phyloP scores from a whole-genome alignment of 805 yeast genomes.

The Phaffomyces antillensis region DNA sequence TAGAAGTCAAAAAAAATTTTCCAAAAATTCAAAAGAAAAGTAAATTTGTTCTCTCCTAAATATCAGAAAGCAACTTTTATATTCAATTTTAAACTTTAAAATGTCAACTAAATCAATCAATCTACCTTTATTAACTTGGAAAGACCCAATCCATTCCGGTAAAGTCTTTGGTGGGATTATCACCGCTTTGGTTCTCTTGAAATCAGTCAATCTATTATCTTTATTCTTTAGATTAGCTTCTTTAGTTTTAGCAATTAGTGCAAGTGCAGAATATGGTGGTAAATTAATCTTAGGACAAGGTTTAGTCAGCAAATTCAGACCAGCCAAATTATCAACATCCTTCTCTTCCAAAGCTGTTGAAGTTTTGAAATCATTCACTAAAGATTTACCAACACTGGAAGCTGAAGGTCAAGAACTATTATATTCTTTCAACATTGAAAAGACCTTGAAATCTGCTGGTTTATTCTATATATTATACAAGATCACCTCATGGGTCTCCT shows the following conservation, averaged over 20 bases:
- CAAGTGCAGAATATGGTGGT: constrained; percentile 71
- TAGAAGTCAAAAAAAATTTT: too few species aligned
- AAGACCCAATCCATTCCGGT: constrained; percentile 69
- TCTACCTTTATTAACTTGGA: constrained; percentile 57
- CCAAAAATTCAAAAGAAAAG: too few species aligned
- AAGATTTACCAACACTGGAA: constrained; percentile 45
- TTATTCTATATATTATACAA: constrained; percentile 57
- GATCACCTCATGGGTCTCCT: constrained; percentile 67
- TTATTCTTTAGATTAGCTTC: constrained; percentile 54
- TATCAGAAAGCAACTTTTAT: too few species aligned
- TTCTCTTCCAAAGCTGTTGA: constrained; percentile 33
- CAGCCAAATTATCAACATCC: constrained; percentile 37
- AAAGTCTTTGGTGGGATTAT: constrained; percentile 64
- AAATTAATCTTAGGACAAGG: constrained; percentile 71
- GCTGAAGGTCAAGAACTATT: constrained; percentile 45
- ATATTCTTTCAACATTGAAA: constrained; percentile 63
- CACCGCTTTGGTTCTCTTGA: constrained; percentile 46
- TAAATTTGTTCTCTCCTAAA: too few species aligned
- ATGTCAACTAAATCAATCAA: constrained; percentile 7
- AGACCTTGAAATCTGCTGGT: constrained; percentile 69
- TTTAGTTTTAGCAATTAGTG: constrained; percentile 54
- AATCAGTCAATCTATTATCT: constrained; percentile 55
- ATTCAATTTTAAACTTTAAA: neutral
- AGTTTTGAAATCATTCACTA: constrained; percentile 36
- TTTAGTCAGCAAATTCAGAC: constrained; percentile 68